These are phyloP conservation scores for Stephanodiscus minutulus DNA, from an alignment of 108 stramenopile species.

Conservation along the genomic window DNA sequence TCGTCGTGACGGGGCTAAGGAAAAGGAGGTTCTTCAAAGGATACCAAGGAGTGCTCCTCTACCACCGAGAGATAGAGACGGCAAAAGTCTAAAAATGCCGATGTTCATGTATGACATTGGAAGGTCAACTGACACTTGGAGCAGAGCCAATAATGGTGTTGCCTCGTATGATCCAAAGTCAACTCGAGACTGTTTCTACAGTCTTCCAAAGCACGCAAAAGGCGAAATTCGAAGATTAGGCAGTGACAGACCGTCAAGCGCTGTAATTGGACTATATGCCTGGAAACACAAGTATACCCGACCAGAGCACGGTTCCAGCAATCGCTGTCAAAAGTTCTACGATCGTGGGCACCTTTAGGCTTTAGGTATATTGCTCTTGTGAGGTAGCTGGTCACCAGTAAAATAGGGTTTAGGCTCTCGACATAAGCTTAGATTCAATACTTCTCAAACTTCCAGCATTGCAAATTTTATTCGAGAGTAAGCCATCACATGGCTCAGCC, in stretches of 20 bases:
- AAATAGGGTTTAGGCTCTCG: background rate
- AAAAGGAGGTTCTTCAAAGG: conserved; percentile 31
- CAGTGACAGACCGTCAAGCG: conserved; percentile 39
- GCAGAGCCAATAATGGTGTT: conserved; percentile 2
- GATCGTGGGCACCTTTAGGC: conserved; percentile 41
- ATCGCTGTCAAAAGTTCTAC: conserved; percentile 34
- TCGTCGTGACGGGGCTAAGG: conserved; percentile 25
- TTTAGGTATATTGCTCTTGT: conserved; percentile 1
- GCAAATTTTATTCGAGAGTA: no score
- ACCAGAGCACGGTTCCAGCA: conserved; percentile 39
- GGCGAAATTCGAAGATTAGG: conserved; percentile 50
- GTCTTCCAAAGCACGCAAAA: conserved; percentile 50
- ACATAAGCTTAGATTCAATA: no score
- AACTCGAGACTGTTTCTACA: conserved; percentile 51
- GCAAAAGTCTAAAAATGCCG: conserved; percentile 38
- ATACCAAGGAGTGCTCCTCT: conserved; percentile 14
- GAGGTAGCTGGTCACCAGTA: background rate
- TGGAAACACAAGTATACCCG: conserved; percentile 47
- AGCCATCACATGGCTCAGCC: no score
- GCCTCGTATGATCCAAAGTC: conserved; percentile 42
- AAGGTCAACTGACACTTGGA: conserved; percentile 19
- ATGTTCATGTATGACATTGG: conserved; percentile 64
- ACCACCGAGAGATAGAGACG: conserved; percentile 42
- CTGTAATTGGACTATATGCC: conserved; percentile 44
- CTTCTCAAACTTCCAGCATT: no score